A percentile compares a stretch with the other conserved stretches of the same genome.
Evolutionary conservation across 257 asterid species (phyloP).

Genomic region (Oldenlandia corymbosa): DNA sequence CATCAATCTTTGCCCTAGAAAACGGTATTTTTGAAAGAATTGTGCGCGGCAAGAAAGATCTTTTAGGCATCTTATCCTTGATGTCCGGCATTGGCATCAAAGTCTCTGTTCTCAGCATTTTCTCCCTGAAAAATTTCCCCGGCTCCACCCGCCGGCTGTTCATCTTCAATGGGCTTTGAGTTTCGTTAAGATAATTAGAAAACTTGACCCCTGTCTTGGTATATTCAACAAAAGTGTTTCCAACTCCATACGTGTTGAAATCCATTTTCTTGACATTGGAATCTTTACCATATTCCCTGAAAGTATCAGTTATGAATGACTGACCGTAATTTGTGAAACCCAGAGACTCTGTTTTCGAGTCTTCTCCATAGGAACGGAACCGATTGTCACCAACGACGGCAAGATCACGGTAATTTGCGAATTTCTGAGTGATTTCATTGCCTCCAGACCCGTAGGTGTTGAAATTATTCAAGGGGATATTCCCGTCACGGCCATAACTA

Average conservation of each 20-base stretch:
- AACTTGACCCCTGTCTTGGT: slow-evolving; percentile 39
- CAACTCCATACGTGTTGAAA: slow-evolving; percentile 57
- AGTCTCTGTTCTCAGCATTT: slow-evolving; percentile 56
- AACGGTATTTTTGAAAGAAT: slow-evolving; percentile 72
- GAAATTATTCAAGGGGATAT: slow-evolving; percentile 55
- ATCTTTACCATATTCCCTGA: slow-evolving; percentile 49
- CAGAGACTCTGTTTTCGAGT: slow-evolving; percentile 39
- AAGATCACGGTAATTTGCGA: slow-evolving; percentile 59
- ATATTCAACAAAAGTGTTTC: slow-evolving; percentile 64
- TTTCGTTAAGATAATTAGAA: slow-evolving; percentile 40
- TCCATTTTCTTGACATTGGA: slow-evolving; percentile 21
- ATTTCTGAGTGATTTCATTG: slow-evolving; percentile 46
- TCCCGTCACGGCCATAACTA: slow-evolving; percentile 38
- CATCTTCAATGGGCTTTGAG: neutral
- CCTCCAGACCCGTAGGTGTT: slow-evolving; percentile 53
- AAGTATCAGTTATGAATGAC: slow-evolving; percentile 61
- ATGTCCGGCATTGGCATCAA: slow-evolving; percentile 89
- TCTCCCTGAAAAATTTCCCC: slow-evolving; percentile 77
- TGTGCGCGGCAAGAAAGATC: slow-evolving; percentile 82
- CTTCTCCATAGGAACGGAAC: slow-evolving; percentile 52
- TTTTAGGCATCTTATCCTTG: slow-evolving; percentile 78
- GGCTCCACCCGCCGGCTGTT: slow-evolving; percentile 62
- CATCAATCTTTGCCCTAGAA: slow-evolving; percentile 48
- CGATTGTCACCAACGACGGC: slow-evolving; percentile 70
- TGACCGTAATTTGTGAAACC: slow-evolving; percentile 56